A percentile compares a stretch with the other conserved stretches of the same genome.
Evolutionary conservation across 2,329 filamentous ascomycete species (phyloP).

Genomic region (Hypoxylon sp.): DNA sequence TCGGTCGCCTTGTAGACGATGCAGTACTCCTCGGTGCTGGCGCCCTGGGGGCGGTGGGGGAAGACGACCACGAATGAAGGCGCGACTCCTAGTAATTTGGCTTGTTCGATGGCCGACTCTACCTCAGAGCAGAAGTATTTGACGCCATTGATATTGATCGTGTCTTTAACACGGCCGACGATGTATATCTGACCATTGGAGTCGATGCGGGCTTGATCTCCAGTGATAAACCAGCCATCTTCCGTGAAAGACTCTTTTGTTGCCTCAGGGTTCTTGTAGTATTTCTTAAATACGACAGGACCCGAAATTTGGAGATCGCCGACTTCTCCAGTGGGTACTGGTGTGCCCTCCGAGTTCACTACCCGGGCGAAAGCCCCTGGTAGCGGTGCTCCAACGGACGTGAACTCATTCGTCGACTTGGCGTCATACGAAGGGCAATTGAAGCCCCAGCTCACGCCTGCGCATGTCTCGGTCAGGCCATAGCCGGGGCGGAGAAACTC

Average conservation of each 20-base stretch:
- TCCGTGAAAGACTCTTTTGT: constrained; percentile 66
- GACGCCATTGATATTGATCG: constrained; percentile 64
- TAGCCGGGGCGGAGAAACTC: constrained; percentile 18
- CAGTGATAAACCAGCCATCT: constrained; percentile 62
- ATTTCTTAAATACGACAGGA: constrained; percentile 15
- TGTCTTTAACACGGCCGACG: constrained; percentile 60
- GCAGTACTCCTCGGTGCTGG: constrained; percentile 16
- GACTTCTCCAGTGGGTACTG: constrained; percentile 1
- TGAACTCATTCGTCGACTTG: constrained; percentile 12
- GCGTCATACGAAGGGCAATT: constrained; percentile 15
- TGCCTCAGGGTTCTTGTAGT: constrained; percentile 10
- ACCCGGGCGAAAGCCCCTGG: constrained; percentile 11
- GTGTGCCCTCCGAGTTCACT: neutral
- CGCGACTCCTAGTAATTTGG: neutral
- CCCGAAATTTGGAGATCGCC: constrained; percentile 15
- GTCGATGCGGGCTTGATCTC: constrained; percentile 58
- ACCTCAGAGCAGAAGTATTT: constrained; percentile 51
- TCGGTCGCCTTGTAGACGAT: constrained; percentile 11
- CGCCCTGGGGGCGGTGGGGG: constrained; percentile 12
- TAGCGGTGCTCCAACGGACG: constrained; percentile 11
- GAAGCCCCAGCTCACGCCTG: constrained; percentile 12
- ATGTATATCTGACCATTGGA: constrained; percentile 55
- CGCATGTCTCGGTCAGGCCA: constrained; percentile 13
- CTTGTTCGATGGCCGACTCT: constrained; percentile 12
- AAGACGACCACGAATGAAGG: constrained; percentile 12